Percentiles rank a stretch among this genome's conserved stretches.
Evolutionary conservation across 441 rosid species (phyloP).

Genomic region (Metrosideros polymorpha): DNA sequence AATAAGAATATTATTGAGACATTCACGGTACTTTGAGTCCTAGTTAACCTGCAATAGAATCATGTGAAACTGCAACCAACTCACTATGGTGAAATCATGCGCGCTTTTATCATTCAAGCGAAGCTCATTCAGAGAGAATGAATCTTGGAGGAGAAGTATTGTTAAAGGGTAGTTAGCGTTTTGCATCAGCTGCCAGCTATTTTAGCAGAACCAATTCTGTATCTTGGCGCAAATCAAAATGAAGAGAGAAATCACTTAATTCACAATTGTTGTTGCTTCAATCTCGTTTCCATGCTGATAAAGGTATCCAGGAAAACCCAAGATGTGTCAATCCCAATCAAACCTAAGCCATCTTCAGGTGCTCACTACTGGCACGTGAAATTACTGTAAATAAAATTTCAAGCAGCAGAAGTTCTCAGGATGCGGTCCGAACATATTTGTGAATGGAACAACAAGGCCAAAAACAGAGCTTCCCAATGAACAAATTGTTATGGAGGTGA

Average conservation of each 20-base stretch:
- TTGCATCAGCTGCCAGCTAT: neutral
- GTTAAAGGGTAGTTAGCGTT: neutral
- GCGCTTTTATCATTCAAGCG: neutral
- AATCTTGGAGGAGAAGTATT: neutral
- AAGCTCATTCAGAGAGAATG: neutral
- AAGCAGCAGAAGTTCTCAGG: neutral
- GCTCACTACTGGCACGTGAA: too few species aligned
- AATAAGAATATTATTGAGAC: neutral
- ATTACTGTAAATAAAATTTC: too few species aligned
- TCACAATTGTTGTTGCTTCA: neutral
- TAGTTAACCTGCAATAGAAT: neutral
- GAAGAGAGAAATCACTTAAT: neutral
- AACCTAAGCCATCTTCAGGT: neutral
- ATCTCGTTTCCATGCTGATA: neutral
- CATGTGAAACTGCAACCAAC: neutral
- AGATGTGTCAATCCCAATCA: neutral
- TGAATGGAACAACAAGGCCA: neutral
- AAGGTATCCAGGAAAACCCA: neutral
- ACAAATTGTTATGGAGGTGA: neutral
- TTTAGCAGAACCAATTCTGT: neutral
- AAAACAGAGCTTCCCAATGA: neutral
- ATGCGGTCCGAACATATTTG: neutral
- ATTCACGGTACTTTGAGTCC: neutral
- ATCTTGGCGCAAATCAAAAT: neutral
- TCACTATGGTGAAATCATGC: neutral